Conservation (phyloP, 257 asterid species). For the Misopates orontium region DNA sequence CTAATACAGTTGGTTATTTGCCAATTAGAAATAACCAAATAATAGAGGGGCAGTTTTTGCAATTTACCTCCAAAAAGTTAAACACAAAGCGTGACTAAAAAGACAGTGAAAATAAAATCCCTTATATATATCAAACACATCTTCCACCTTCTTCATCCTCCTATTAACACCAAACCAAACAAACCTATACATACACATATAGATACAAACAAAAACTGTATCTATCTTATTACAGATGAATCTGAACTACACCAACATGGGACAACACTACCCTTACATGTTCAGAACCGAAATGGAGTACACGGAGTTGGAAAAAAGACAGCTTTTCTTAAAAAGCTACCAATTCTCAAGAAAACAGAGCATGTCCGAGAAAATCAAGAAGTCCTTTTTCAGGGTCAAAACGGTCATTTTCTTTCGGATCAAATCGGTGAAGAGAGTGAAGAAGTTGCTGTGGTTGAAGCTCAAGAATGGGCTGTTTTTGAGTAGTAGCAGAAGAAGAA, state of each 20-base stretch:
- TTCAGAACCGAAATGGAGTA: slow-evolving; percentile 40
- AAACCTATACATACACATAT: no score
- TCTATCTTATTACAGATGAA: slow-evolving; percentile 31
- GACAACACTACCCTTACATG: slow-evolving; percentile 31
- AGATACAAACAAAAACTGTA: slow-evolving; percentile 3
- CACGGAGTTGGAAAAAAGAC: slow-evolving; percentile 66
- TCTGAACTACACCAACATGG: slow-evolving; percentile 19
- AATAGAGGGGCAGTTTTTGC: no score
- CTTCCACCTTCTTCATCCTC: no score
- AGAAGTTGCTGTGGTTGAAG: slow-evolving; percentile 49
- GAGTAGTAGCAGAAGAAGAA: slow-evolving; percentile 28
- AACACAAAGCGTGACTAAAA: no score
- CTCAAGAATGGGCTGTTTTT: slow-evolving; percentile 48
- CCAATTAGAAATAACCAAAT: no score
- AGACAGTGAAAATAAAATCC: no score
- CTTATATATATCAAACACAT: no score
- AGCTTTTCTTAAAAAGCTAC: slow-evolving; percentile 66
- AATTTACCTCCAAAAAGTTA: no score
- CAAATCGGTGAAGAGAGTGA: slow-evolving; percentile 51
- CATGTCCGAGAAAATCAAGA: slow-evolving; percentile 45
- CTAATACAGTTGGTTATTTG: no score
- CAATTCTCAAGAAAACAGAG: slow-evolving; percentile 68
- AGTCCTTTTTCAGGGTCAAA: slow-evolving; percentile 50
- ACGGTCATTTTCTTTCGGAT: slow-evolving; percentile 52
- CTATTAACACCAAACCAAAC: no score